Base-by-base conservation (phyloP, 1,284 basidiomycete genomes). In the Takashimella tepidaria region DNA sequence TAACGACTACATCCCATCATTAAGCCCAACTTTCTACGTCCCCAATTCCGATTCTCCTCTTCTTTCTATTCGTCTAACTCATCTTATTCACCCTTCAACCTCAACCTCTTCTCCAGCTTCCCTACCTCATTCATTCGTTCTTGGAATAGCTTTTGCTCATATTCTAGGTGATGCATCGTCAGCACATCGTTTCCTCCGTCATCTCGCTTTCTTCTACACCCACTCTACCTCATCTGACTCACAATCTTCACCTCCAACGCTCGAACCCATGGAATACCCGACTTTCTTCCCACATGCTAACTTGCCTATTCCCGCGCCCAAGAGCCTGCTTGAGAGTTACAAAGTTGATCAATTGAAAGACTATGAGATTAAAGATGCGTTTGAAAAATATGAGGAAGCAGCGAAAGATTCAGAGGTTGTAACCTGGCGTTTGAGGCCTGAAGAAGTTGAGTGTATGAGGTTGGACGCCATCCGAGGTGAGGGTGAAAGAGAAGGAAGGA, bases 141-240 rank as follows among this genome's bases (percentile, higher is more conserved):
- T 67, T 6, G 66, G 66, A 3, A 49, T 67, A 27, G 55, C 52
- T 25, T 61, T 55, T 54, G 53, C 41, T 2, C 66, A 67, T 49
- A 47, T 63, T 22, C 51, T 67, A 5, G 60, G 58, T 12, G 66
- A 67, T 37, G 66, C 57, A 0, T 54, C 57, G 0, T 47, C 59
- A 4, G 54, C 49, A 42, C 49, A 50, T 2, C 60, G 55, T 19
- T 58, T 66, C 53, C 51, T 63, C 12, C 49, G 54, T 27, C 51
- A 61, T 40, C 56, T 66, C 22, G 60, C 59, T 11, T 46, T 54
- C 16, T 56, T 66, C 51, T 67, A 67, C 55, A 55, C 56, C 57
- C 42, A 57, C 42, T n/a, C n/a, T n/a, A n/a, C n/a, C n/a, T n/a
- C n/a, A n/a, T 37, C 31, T 37, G 10, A 8, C 16, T 8, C 31